Base-by-base conservation (phyloP, 768 basidiomycete genomes). In the Lentinula sp. region DNA sequence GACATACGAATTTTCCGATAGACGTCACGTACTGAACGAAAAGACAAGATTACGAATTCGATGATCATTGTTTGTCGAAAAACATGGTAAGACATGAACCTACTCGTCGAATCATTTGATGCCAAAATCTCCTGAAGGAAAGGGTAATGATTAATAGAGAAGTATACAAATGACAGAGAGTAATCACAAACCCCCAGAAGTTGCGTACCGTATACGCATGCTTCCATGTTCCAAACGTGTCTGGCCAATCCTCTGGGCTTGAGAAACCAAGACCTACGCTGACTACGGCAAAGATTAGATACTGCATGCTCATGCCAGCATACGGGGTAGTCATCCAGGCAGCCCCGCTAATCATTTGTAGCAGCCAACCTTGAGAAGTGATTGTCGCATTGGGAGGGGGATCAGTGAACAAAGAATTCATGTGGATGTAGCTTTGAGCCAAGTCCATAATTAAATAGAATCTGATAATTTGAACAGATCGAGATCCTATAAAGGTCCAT, bases 371-470 rank as follows among this genome's bases (percentile, higher is more conserved):
- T 61, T 67, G 65, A 12, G 68, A 63, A n/a, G 64, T 62, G 13
- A 69, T 57, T 23, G 66, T 61, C 32, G 53, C 54, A 8, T 58
- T 43, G 28, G 52, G 18, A 23, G 61, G 23, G 32, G 33, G 45
- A 20, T 20, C 16, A 7, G 59, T 59, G 52, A 66, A 66, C 15
- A 66, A 33, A 18, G 67, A 60, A 33, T 67, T 64, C 23, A 45
- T 56, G 37, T 61, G 61, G 16, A 66, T 64, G 59, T 64, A 70
- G 12, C 62, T 56, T 33, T 65, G 63, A 28, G 65, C 69, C n/a
- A 63, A 32, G 53, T 68, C 67, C 32, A 65, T 37, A 13, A 69
- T 28, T 2, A 70, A 28, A n/a, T 65, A 53, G 20, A 56, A 65
- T 7, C n/a, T 39, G 15, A 70, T 13, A 37, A 56, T 63, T 18